A percentile compares a stretch with the other conserved stretches of the same genome.
Conservation (phyloP, 108 stramenopile genomes). For the Hondaea fermentalgiana region DNA sequence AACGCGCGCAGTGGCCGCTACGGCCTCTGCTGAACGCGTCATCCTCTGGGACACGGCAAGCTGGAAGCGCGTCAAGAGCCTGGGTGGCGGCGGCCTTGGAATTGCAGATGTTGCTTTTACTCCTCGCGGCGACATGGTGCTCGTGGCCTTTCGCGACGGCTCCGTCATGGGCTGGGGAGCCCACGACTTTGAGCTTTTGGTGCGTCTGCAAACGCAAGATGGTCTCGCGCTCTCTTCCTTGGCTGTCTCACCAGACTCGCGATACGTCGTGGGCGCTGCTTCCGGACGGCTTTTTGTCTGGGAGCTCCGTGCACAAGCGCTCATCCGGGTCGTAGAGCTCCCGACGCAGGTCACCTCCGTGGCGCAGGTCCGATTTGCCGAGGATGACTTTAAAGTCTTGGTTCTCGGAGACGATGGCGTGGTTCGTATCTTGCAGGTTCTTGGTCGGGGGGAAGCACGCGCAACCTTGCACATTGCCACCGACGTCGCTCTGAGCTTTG, state of each 20-base stretch:
- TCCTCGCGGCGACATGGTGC: not conserved
- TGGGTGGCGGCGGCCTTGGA: not conserved
- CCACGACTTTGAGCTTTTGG: not conserved
- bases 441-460: not conserved
- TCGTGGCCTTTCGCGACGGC: not conserved
- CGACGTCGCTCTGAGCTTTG: not conserved
- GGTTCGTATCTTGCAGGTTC: not conserved
- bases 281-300: not conserved
- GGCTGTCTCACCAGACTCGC: not conserved
- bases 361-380: not conserved
- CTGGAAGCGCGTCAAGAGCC: not conserved
- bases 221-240: not conserved
- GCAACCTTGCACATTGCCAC: not conserved
- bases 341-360: not conserved
- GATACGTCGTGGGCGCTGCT: not conserved
- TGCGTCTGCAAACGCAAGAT: not conserved
- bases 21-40: not conserved
- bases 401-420: slow-evolving; percentile 1
- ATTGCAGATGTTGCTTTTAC: not conserved
- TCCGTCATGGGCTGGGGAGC: slow-evolving; percentile 1
- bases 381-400: not conserved
- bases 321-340: not conserved
- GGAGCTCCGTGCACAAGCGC: not conserved
- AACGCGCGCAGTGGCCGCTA: not conserved
- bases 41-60: not conserved